A percentile compares a stretch with the other conserved stretches of the same genome.
phyloP scores from a whole-genome alignment of 495 filamentous ascomycete genomes.

The Hypoxylon trugodes region DNA sequence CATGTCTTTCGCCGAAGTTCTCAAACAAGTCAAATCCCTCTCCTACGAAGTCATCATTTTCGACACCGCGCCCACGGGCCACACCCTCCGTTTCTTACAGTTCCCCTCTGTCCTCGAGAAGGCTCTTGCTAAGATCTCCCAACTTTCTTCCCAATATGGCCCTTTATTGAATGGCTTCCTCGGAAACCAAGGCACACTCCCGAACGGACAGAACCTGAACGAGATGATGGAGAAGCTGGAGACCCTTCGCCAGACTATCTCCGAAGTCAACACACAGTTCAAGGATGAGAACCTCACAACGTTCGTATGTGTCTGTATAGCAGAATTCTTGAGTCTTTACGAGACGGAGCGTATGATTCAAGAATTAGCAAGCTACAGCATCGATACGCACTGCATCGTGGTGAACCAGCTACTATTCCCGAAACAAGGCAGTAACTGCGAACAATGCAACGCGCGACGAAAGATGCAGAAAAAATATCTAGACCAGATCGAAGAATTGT shows the following conservation, averaged over 20 bases:
- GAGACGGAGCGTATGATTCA: slow-evolving; percentile 99
- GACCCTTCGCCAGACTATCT: slow-evolving; percentile 86
- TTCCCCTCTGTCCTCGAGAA: slow-evolving; percentile 99
- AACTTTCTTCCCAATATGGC: slow-evolving; percentile 92
- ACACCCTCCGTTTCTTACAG: slow-evolving; percentile 98
- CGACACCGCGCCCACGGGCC: slow-evolving; percentile 98
- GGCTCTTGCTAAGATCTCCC: slow-evolving; percentile 93
- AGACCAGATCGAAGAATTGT: slow-evolving; percentile 97
- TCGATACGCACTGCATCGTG: slow-evolving; percentile 96
- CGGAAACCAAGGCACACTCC: slow-evolving; percentile 78
- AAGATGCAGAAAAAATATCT: slow-evolving; percentile 99
- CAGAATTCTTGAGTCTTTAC: slow-evolving; percentile 96
- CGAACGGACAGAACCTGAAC: slow-evolving; percentile 88
- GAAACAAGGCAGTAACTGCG: slow-evolving; percentile 82
- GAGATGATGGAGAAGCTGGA: slow-evolving; percentile 97
- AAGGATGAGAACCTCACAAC: slow-evolving; percentile 96
- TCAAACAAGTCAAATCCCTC: slow-evolving; percentile 99
- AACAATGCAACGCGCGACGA: slow-evolving; percentile 92
- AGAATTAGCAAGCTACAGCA: slow-evolving; percentile 90
- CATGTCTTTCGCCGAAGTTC: slow-evolving; percentile 98
- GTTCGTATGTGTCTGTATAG: slow-evolving; percentile 98
- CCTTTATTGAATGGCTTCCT: slow-evolving; percentile 95
- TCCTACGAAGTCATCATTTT: slow-evolving; percentile 99
- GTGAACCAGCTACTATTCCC: slow-evolving; percentile 98
- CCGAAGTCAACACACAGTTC: slow-evolving; percentile 97